Conservation (phyloP, 2,329 filamentous ascomycete genomes). For the Microdochium bolleyi region DNA sequence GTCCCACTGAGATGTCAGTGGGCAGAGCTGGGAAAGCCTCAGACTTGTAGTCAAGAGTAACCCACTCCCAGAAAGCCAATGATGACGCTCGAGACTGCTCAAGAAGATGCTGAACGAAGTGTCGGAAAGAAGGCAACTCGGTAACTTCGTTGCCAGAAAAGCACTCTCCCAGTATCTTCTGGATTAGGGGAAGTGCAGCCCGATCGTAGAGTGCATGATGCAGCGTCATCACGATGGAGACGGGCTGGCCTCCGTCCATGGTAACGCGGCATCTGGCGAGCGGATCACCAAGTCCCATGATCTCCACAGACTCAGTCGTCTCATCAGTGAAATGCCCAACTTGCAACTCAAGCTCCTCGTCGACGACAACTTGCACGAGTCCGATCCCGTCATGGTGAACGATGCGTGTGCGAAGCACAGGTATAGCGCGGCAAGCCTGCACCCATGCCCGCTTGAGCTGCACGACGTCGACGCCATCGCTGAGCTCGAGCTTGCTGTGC, state of each 20-base stretch:
- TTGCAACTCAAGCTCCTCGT: not conserved
- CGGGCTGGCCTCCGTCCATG: not conserved
- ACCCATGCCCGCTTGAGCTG: constrained; percentile 9
- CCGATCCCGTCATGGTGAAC: not conserved
- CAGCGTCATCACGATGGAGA: not conserved
- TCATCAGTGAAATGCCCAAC: not conserved
- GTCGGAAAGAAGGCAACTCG: not conserved
- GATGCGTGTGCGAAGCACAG: constrained; percentile 13
- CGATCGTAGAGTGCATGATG: not conserved
- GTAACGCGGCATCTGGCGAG: not conserved
- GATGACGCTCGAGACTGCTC: not conserved
- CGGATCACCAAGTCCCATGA: not conserved
- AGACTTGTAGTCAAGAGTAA: not conserved
- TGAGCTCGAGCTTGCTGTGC: constrained; percentile 5
- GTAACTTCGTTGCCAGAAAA: not conserved
- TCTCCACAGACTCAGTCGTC: not conserved
- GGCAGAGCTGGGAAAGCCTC: not conserved
- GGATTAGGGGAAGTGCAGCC: not conserved
- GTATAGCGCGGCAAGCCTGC: not conserved
- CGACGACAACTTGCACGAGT: not conserved
- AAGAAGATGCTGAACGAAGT: not conserved
- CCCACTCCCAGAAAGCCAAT: not conserved
- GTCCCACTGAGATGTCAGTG: not conserved
- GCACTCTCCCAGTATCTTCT: not conserved
- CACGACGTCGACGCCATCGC: constrained; percentile 1